These are phyloP conservation scores for Tetramitus jugosus DNA, from an alignment of 208 protist species.

Conservation along the genomic window DNA sequence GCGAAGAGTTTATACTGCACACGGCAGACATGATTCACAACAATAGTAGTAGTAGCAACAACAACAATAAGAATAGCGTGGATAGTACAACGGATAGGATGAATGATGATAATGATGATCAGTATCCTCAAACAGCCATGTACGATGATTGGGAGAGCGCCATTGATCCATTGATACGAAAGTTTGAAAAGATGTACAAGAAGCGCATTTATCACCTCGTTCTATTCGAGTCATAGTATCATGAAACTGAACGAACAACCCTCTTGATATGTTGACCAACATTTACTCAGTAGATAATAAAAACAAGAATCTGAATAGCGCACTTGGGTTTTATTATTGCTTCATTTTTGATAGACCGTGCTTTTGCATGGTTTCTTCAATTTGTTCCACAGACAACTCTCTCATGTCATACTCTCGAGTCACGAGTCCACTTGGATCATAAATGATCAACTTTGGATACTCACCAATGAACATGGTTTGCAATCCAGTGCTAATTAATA, in stretches of 20 bases:
- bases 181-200: neutral
- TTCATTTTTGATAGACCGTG: too few relatives aligned
- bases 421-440: neutral
- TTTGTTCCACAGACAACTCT: neutral
- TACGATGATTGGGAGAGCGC: neutral
- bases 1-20: neutral
- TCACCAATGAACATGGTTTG: conserved; percentile 1
- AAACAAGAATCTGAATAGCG: too few relatives aligned
- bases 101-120: too few relatives aligned
- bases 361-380: too few relatives aligned
- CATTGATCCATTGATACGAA: neutral
- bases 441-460: neutral
- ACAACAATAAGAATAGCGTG: too few relatives aligned
- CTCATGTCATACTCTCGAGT: neutral
- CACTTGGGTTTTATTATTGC: too few relatives aligned
- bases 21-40: too few relatives aligned
- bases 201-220: neutral
- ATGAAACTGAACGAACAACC: too few relatives aligned
- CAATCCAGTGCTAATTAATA: neutral
- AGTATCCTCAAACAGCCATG: neutral
- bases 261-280: too few relatives aligned
- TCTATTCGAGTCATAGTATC: conserved; percentile 5
- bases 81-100: too few relatives aligned
- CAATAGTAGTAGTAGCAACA: too few relatives aligned
- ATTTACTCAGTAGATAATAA: too few relatives aligned